Evolutionary conservation across 75 land plant species (phyloP), one percentile per base, ranked within the genome.

Genomic region (Gnetum montanum): DNA sequence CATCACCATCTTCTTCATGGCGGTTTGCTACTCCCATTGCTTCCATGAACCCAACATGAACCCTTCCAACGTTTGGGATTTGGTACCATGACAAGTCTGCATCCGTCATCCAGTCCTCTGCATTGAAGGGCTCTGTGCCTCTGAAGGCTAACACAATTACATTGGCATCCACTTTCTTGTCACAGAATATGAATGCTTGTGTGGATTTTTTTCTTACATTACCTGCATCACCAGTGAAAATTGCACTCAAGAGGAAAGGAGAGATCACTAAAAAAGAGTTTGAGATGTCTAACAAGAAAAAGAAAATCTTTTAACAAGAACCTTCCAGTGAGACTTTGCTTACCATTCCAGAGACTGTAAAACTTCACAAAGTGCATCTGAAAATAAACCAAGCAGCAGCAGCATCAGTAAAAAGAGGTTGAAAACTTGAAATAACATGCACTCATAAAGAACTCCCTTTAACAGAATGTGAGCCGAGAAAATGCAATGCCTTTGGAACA

Each of bases 101-200:
- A 57, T 92, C 94, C 2, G 81, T 68, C 45, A 70, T 44, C 97
- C 93, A 87, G 16, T 45, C 80, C 15, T 43, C 50, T 6, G 93
- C 83, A 47, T 76, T 57, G 67, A 92, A 92, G 1, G 89, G 80
- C 30, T 69, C 70, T 6, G 97, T 92, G 58, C 97, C 97, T 31
- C 83, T 55, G 63, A 84, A 92, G n/a, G n/a, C n/a, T n/a, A n/a
- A n/a, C n/a, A n/a, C n/a, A n/a, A n/a, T n/a, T n/a, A n/a, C n/a
- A n/a, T n/a, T n/a, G n/a, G n/a, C n/a, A n/a, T n/a, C n/a, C n/a
- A n/a, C n/a, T n/a, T n/a, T n/a, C n/a, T n/a, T n/a, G n/a, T n/a
- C n/a, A n/a, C n/a, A n/a, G n/a, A n/a, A n/a, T n/a, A n/a, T n/a
- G n/a, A n/a, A n/a, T 4, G 83, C 67, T 69, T 78, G 76, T 8